Conservation (phyloP, 1,284 basidiomycete species). For the Thecaphora thlaspeos region DNA sequence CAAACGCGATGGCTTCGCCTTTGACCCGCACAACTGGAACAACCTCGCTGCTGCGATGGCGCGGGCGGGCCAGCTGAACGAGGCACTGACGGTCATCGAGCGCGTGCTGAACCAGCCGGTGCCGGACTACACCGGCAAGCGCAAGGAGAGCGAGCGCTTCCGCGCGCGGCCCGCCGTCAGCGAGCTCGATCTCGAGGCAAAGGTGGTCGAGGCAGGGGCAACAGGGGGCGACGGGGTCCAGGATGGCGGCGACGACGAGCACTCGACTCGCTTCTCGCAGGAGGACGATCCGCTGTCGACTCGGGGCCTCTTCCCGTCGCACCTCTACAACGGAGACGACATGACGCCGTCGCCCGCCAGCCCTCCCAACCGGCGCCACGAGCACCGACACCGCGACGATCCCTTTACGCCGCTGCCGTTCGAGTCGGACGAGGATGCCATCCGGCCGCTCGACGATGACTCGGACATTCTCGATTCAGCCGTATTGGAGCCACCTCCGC, state of each 20-base stretch:
- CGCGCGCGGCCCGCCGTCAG: background rate
- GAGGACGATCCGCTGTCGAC: constrained; percentile 15
- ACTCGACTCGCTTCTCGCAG: background rate
- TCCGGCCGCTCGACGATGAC: background rate
- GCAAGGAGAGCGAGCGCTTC: background rate
- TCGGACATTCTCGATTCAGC: no score
- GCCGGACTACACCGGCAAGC: constrained; percentile 11
- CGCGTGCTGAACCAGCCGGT: constrained; percentile 64
- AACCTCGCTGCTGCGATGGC: constrained; percentile 74
- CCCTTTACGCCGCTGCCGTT: constrained; percentile 19
- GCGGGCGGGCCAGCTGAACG: constrained; percentile 73
- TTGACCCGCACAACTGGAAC: constrained; percentile 93
- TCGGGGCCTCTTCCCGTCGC: constrained; percentile 6
- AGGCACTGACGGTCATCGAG: constrained; percentile 81
- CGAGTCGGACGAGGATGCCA: constrained; percentile 3
- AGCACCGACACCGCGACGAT: constrained; percentile 19
- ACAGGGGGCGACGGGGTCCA: no score
- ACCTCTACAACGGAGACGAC: constrained; percentile 9
- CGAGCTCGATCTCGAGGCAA: no score
- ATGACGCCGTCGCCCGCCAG: constrained; percentile 8
- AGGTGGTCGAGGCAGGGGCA: no score
- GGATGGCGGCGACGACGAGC: constrained; percentile 1
- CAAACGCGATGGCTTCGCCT: constrained; percentile 70
- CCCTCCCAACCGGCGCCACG: constrained; percentile 17
- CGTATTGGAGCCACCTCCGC: no score